Percentiles rank a stretch among this genome's conserved stretches.
Conservation (phyloP, 2,329 filamentous ascomycete genomes). For the Neofusicoccum sp. region DNA sequence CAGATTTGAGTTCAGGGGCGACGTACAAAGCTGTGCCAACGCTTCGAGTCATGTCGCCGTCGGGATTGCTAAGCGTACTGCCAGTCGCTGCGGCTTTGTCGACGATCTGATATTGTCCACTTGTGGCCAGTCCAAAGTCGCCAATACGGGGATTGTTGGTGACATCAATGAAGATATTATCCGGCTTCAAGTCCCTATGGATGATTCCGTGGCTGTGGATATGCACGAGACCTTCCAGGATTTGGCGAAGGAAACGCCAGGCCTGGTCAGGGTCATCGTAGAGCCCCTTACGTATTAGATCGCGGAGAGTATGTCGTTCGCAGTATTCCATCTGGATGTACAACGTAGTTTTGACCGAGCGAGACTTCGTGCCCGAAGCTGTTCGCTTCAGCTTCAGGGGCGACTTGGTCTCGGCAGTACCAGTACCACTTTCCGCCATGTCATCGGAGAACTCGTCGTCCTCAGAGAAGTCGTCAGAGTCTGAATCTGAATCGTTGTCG, state of each 20-base stretch:
- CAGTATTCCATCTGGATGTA: constrained; percentile 99
- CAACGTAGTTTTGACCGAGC: constrained; percentile 66
- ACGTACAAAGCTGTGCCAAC: constrained; percentile 84
- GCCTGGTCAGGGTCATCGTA: constrained; percentile 72
- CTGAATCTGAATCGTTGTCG: constrained; percentile 57
- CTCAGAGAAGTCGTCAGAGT: constrained; percentile 35
- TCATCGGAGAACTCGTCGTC: constrained; percentile 36
- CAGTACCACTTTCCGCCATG: constrained; percentile 46
- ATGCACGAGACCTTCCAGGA: constrained; percentile 84
- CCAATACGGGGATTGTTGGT: constrained; percentile 91
- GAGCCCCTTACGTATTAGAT: constrained; percentile 76
- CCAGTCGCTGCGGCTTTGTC: constrained; percentile 49
- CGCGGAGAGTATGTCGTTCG: constrained; percentile 85
- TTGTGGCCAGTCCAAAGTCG: constrained; percentile 92
- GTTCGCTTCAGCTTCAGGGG: constrained; percentile 36
- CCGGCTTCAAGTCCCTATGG: constrained; percentile 92
- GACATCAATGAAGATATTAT: constrained; percentile 95
- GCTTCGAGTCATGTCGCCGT: constrained; percentile 66
- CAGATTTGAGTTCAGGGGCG: constrained; percentile 83
- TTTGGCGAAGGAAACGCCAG: constrained; percentile 88
- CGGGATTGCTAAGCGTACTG: constrained; percentile 28
- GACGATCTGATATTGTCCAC: constrained; percentile 66
- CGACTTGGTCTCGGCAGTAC: constrained; percentile 33
- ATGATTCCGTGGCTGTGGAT: constrained; percentile 91
- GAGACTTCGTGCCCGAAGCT: constrained; percentile 47